Conservation (phyloP, 192 early-diverging fungal genomes). For the Backusella luteola region DNA sequence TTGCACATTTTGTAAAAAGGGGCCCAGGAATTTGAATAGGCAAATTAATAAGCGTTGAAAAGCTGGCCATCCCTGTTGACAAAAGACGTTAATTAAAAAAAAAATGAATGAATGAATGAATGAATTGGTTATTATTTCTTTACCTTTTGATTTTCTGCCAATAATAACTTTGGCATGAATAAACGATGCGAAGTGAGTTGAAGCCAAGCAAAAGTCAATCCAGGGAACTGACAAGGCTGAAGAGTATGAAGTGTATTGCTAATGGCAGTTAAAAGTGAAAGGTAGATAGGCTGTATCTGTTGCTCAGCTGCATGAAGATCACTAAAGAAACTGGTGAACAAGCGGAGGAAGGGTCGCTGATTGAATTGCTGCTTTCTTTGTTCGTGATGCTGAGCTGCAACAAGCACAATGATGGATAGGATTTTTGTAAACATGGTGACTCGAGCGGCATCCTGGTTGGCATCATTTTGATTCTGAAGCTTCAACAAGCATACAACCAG, state of each 20-base stretch:
- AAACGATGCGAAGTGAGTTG: slow-evolving; percentile 90
- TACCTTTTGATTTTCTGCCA: slow-evolving; percentile 65
- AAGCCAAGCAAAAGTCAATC: slow-evolving; percentile 94
- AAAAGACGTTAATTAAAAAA: neutral
- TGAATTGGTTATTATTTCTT: neutral
- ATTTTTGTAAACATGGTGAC: slow-evolving; percentile 78
- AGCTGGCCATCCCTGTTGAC: slow-evolving; percentile 73
- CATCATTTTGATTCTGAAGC: slow-evolving; percentile 59
- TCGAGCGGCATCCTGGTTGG: slow-evolving; percentile 48
- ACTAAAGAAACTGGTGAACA: slow-evolving; percentile 82
- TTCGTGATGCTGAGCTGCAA: slow-evolving; percentile 84
- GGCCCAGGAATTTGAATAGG: slow-evolving; percentile 85
- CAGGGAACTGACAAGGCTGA: slow-evolving; percentile 84
- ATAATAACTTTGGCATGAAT: slow-evolving; percentile 86
- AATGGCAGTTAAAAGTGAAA: slow-evolving; percentile 72
- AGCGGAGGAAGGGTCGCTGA: slow-evolving; percentile 87
- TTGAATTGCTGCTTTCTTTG: slow-evolving; percentile 76
- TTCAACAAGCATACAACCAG: slow-evolving; percentile 82
- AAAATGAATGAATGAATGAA: neutral
- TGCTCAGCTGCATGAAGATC: slow-evolving; percentile 72
- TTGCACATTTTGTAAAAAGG: slow-evolving; percentile 73
- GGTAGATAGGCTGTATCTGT: slow-evolving; percentile 68
- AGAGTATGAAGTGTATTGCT: slow-evolving; percentile 83
- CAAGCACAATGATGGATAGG: slow-evolving; percentile 82
- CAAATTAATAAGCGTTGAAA: slow-evolving; percentile 82